Evolutionary conservation across 139 green algal species (phyloP).

Genomic region (Tetraselmis striata): DNA sequence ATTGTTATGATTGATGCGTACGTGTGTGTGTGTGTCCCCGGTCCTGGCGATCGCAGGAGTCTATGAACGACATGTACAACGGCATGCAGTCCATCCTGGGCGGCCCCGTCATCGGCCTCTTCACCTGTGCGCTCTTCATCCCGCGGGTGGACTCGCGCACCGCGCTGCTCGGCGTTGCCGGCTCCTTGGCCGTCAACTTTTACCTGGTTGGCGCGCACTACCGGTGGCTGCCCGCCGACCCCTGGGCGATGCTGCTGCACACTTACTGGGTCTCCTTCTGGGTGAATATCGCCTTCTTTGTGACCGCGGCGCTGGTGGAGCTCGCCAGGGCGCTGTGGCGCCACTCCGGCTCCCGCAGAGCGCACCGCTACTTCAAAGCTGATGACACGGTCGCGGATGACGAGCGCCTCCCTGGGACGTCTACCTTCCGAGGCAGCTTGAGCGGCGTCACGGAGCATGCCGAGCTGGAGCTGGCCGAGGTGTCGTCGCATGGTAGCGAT

Average conservation of each 20-base stretch:
- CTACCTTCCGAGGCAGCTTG: no score
- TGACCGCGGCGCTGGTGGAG: background rate
- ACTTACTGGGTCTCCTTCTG: background rate
- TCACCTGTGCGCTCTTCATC: background rate
- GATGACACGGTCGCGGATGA: background rate
- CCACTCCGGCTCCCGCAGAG: background rate
- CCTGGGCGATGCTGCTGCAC: background rate
- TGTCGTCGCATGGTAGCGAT: no score
- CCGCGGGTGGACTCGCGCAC: background rate
- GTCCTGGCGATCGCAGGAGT: background rate
- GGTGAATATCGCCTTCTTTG: background rate
- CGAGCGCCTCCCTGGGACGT: no score
- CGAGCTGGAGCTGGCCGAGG: background rate
- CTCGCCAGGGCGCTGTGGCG: background rate
- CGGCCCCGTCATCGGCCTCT: background rate
- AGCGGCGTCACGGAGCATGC: no score
- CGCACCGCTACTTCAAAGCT: background rate
- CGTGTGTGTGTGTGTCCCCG: no score
- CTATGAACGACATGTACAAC: background rate
- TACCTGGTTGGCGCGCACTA: background rate
- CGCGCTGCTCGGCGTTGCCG: background rate
- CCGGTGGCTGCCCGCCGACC: background rate
- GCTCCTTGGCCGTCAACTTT: background rate
- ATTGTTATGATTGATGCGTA: no score
- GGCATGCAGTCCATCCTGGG: background rate